phyloP scores from a whole-genome alignment of 169 alveolate genomes.

The Plasmodium vinckei region DNA sequence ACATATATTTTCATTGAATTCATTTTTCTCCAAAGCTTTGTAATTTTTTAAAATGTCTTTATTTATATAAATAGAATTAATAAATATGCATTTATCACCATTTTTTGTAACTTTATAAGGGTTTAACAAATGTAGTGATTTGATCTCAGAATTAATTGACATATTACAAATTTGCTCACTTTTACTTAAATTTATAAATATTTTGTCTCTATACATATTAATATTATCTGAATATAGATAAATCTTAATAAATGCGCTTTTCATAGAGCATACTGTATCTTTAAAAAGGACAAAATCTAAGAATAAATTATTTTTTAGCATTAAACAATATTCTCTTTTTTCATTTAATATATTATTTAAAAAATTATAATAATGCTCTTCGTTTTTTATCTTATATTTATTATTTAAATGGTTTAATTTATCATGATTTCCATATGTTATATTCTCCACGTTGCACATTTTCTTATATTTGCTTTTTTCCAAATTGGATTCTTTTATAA shows the following conservation, averaged over 20 bases:
- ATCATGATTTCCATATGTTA: slow-evolving; percentile 1
- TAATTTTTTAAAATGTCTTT: slow-evolving; percentile 51
- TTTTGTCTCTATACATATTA: slow-evolving; percentile 36
- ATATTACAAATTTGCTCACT: slow-evolving; percentile 19
- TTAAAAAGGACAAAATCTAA: slow-evolving; percentile 39
- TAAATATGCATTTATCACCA: slow-evolving; percentile 36
- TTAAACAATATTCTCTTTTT: slow-evolving; percentile 63
- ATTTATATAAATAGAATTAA: slow-evolving; percentile 38
- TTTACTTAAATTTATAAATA: slow-evolving; percentile 26
- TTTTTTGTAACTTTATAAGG: slow-evolving; percentile 27
- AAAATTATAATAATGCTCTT: slow-evolving; percentile 35
- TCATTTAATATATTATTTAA: slow-evolving; percentile 39
- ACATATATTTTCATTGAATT: slow-evolving; percentile 20
- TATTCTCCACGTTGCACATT: slow-evolving; percentile 1
- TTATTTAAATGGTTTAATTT: slow-evolving; percentile 49
- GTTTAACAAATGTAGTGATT: slow-evolving; percentile 56
- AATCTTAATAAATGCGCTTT: slow-evolving; percentile 60
- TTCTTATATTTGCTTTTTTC: background rate
- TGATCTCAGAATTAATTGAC: slow-evolving; percentile 28
- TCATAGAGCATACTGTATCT: slow-evolving; percentile 37
- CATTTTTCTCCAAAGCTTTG: slow-evolving; percentile 24
- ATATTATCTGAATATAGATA: slow-evolving; percentile 44
- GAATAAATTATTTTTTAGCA: slow-evolving; percentile 46
- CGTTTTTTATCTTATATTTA: slow-evolving; percentile 23
- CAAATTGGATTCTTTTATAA: slow-evolving; percentile 12